Percentiles rank a stretch among this genome's conserved stretches.
Conservation (phyloP, 2,329 filamentous ascomycete species). For the Ophiosphaerella narmari region DNA sequence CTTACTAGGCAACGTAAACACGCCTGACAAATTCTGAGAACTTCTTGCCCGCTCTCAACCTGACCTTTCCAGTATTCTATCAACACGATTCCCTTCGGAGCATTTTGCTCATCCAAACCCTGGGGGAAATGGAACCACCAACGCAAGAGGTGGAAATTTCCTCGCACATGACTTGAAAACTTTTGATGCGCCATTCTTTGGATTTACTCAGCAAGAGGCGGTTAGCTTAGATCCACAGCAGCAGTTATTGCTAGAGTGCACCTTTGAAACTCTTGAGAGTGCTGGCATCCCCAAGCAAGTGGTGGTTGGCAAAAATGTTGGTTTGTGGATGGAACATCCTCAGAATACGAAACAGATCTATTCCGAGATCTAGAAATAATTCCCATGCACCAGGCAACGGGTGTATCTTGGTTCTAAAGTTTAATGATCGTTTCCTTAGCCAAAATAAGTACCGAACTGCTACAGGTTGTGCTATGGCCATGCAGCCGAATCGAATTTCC, state of each 20-base stretch:
- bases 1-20: conserved; percentile 26
- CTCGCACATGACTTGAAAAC: conserved; percentile 21
- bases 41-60: conserved; percentile 29
- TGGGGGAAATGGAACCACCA: conserved; percentile 44
- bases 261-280: conserved; percentile 49
- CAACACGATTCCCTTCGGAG: conserved; percentile 42
- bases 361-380: conserved; percentile 31
- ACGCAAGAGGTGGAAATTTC: conserved; percentile 28
- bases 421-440: not conserved
- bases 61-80: conserved; percentile 42
- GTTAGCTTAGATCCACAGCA: conserved; percentile 37
- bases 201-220: conserved; percentile 33
- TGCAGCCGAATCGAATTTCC: conserved; percentile 37
- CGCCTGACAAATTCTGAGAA: conserved; percentile 35
- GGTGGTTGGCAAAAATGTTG: conserved; percentile 32
- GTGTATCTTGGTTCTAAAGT: conserved; percentile 4
- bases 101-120: conserved; percentile 46
- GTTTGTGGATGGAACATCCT: conserved; percentile 29
- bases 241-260: conserved; percentile 38
- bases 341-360: conserved; percentile 30
- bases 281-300: conserved; percentile 37
- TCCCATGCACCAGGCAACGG: conserved; percentile 34
- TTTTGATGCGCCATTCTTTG: conserved; percentile 41
- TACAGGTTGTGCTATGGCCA: conserved; percentile 21
- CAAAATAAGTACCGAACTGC: not conserved